Base-by-base conservation (phyloP, 345 rosid species). In the Ailanthus altissimus region DNA sequence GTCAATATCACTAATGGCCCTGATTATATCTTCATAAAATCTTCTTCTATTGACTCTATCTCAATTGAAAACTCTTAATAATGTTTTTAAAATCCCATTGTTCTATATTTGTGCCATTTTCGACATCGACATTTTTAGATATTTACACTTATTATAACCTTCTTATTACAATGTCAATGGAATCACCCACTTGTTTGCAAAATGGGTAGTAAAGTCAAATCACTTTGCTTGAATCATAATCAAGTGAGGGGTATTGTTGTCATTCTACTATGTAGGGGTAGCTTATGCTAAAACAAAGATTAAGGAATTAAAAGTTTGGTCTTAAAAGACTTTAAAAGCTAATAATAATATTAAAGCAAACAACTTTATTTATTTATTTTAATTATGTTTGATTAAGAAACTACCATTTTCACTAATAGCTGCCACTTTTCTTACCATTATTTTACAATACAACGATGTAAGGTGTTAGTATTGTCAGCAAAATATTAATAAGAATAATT, bases 51-150 rank as follows among this genome's bases (percentile, higher is more conserved):
- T 40, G 58, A 28, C 60, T 21, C 26, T 11, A 5, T 70, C 77
- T 57, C 45, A 66, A 72, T 78, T 56, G 32, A 78, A 23, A n/a
- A 72, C 2, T 43, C 28, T n/a, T 28, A 28, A 26, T 70, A 32
- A 32, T 32, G 3, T 32, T 32, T 32, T 32, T 32, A 32, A 32
- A 32, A 32, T 32, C 38, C 8, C 28, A 13, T 53, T 43, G n/a
- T 8, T 23, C 42, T 10, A 45, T 8, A 5, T 21, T 50, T 54
- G 4, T 20, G 6, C 36, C 16, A 16, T 43, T 42, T 77, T 71
- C 71, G 2, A 42, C 57, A 26, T 63, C 71, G 38, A 70, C 70
- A 13, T 47, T 5, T n/a, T n/a, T 5, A 1, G 1, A 21, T 12
- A 3, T 56, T 46, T 67, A 23, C 16, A 38, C 8, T 38, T 36